Evolutionary conservation across 2,329 filamentous ascomycete species (phyloP).

Genomic region (Hirsutella rhossiliensis): DNA sequence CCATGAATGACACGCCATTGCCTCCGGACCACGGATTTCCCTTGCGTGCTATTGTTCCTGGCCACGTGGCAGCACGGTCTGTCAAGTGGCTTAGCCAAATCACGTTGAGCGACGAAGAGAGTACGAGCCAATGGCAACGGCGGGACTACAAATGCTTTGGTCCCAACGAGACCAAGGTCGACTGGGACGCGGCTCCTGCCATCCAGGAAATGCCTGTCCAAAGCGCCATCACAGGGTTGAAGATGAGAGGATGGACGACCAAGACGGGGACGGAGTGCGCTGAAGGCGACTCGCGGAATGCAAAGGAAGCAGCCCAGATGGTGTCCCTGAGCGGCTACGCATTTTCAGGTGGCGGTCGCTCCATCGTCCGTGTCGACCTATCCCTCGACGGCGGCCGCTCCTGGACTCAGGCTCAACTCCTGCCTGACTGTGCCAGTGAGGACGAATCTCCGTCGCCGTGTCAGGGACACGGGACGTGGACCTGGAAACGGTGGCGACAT

Average conservation of each 20-base stretch:
- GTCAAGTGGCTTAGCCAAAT: slow-evolving; percentile 60
- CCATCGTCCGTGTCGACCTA: slow-evolving; percentile 56
- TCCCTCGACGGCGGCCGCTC: slow-evolving; percentile 49
- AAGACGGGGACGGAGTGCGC: neutral
- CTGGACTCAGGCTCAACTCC: slow-evolving; percentile 51
- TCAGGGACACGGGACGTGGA: slow-evolving; percentile 41
- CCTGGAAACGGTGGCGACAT: slow-evolving; percentile 54
- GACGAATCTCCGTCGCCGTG: slow-evolving; percentile 14
- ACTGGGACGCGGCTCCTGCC: slow-evolving; percentile 50
- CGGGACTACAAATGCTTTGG: slow-evolving; percentile 60
- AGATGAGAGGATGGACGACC: slow-evolving; percentile 24
- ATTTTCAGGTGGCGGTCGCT: slow-evolving; percentile 54
- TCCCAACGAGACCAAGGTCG: slow-evolving; percentile 45
- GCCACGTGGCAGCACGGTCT: slow-evolving; percentile 52
- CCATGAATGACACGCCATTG: slow-evolving; percentile 53
- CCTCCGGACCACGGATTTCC: slow-evolving; percentile 57
- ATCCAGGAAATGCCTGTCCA: slow-evolving; percentile 61
- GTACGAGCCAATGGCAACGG: slow-evolving; percentile 51
- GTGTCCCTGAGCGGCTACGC: slow-evolving; percentile 49
- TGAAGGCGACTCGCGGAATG: neutral
- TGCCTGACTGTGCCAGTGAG: slow-evolving; percentile 31
- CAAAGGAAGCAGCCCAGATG: slow-evolving; percentile 7
- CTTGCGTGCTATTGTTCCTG: slow-evolving; percentile 48
- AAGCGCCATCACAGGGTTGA: slow-evolving; percentile 47
- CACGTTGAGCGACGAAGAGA: slow-evolving; percentile 53